A percentile compares a stretch with the other conserved stretches of the same genome.
phyloP scores from a whole-genome alignment of 1,284 basidiomycete species.

The Pseudozyma sp. region DNA sequence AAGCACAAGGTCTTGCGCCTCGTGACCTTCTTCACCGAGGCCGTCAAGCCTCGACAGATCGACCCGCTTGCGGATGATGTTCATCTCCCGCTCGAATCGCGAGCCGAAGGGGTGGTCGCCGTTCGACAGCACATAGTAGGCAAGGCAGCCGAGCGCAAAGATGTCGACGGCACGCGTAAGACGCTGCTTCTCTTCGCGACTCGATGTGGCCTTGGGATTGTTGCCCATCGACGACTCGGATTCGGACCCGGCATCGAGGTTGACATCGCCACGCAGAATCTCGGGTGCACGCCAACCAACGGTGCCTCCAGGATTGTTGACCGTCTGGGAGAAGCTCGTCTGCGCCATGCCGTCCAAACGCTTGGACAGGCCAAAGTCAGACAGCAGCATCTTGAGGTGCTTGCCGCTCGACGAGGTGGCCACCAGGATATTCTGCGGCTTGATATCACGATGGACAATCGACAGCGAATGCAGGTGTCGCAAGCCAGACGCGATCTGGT shows the following conservation, averaged over 20 bases:
- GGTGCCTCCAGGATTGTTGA: conserved; percentile 66
- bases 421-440: conserved; percentile 97
- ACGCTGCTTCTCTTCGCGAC: conserved; percentile 47
- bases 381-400: conserved; percentile 65
- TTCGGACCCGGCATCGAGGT: conserved; percentile 54
- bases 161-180: conserved; percentile 66
- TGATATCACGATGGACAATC: conserved; percentile 97
- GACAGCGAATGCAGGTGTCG: conserved; percentile 92
- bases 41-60: conserved; percentile 58
- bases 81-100: conserved; percentile 67
- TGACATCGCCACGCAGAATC: conserved; percentile 61
- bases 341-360: conserved; percentile 64
- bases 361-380: conserved; percentile 68
- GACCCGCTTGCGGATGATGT: conserved; percentile 58
- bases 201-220: conserved; percentile 18
- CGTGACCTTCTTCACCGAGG: conserved; percentile 63
- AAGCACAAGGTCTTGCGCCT: conserved; percentile 64
- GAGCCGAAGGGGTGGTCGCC: conserved; percentile 67
- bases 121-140: conserved; percentile 65
- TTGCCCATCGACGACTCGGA: conserved; percentile 52
- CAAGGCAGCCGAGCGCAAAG: conserved; percentile 66
- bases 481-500: conserved; percentile 87
- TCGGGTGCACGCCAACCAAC: conserved; percentile 68
- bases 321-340: conserved; percentile 65
- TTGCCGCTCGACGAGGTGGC: conserved; percentile 48